phyloP scores from a whole-genome alignment of 441 rosid species.

The Adansonia madagascariensis region DNA sequence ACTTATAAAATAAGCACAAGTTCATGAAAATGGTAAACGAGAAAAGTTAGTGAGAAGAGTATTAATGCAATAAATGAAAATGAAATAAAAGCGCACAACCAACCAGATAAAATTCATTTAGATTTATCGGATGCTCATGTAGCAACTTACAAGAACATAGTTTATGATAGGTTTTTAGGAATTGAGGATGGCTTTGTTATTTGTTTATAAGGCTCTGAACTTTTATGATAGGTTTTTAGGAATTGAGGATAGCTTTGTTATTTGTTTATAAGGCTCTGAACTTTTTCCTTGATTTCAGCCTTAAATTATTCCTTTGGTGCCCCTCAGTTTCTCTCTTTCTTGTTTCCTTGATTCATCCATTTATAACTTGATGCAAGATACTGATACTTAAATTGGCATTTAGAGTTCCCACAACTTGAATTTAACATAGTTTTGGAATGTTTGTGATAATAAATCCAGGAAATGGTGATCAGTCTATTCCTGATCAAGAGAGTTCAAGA shows the following conservation, averaged over 20 bases:
- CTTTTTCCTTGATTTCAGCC: neutral
- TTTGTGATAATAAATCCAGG: slow-evolving; percentile 36
- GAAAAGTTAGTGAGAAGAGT: neutral
- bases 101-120: neutral
- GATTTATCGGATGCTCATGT: neutral
- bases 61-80: neutral
- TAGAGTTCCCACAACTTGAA: neutral
- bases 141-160: neutral
- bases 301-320: neutral
- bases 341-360: neutral
- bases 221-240: neutral
- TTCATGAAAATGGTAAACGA: neutral
- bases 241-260: neutral
- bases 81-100: neutral
- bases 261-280: neutral
- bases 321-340: neutral
- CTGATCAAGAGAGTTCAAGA: slow-evolving; percentile 60
- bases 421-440: neutral
- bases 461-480: slow-evolving; percentile 51
- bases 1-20: neutral
- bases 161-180: neutral
- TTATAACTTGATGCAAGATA: neutral
- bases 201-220: neutral
- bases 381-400: slow-evolving; percentile 5
- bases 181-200: neutral